Conservation (phyloP, 345 rosid genomes). For the Melaleuca alternifolia region DNA sequence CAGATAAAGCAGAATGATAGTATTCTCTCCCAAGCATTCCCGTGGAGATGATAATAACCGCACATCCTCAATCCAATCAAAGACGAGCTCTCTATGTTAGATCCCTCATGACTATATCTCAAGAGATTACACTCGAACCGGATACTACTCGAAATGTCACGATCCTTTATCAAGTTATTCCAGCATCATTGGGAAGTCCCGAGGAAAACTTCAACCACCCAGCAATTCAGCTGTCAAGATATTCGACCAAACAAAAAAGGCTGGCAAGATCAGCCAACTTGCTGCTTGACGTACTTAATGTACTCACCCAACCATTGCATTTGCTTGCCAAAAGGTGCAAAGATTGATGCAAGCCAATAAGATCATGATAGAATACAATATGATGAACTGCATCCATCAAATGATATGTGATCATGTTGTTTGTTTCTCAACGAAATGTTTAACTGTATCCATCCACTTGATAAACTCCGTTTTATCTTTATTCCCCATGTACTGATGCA, state of each 20-base stretch:
- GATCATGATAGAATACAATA: not conserved
- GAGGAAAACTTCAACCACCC: not conserved
- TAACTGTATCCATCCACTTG: conserved; percentile 66
- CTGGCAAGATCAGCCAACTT: not conserved
- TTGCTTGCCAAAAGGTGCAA: not conserved
- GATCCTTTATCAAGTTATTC: not conserved
- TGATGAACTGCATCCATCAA: not conserved
- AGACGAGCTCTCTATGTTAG: not conserved
- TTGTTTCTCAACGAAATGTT: conserved; percentile 42
- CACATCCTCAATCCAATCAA: not conserved
- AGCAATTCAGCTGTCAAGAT: not conserved
- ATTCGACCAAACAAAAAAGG: too few relatives aligned
- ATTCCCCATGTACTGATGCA: conserved; percentile 69
- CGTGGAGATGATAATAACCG: not conserved
- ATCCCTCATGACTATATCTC: not conserved
- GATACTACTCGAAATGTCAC: not conserved
- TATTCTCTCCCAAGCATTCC: not conserved
- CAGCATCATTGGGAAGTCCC: not conserved
- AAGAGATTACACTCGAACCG: not conserved
- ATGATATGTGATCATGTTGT: not conserved
- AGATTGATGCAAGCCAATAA: not conserved
- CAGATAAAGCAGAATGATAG: not conserved
- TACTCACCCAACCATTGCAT: not conserved
- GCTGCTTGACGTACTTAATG: not conserved
- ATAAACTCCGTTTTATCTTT: conserved; percentile 57